Evolutionary conservation across 805 yeast genomes (phyloP).

Genomic region (Myxozyma vanderwaltii): DNA sequence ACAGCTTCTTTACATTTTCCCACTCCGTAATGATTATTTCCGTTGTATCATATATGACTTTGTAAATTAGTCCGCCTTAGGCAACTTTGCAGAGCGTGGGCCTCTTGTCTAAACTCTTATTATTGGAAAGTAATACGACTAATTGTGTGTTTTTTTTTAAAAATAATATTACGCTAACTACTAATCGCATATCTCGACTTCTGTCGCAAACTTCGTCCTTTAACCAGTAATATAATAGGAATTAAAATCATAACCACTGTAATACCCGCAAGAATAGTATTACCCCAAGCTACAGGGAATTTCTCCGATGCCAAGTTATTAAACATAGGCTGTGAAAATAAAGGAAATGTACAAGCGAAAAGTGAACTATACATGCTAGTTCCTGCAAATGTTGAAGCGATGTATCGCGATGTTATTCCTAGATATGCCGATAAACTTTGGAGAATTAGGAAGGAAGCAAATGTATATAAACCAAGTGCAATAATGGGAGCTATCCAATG

Average conservation of each 20-base stretch:
- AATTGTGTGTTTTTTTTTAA: no score
- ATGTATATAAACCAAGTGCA: slow-evolving; percentile 47
- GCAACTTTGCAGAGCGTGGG: no score
- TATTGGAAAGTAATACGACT: no score
- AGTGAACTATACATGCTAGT: slow-evolving; percentile 54
- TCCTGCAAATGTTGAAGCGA: slow-evolving; percentile 64
- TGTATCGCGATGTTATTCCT: slow-evolving; percentile 50
- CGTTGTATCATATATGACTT: no score
- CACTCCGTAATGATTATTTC: no score
- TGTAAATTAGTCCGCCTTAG: no score
- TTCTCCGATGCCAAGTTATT: slow-evolving; percentile 44
- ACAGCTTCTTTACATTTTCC: no score
- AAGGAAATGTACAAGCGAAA: slow-evolving; percentile 62
- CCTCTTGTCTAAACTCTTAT: no score
- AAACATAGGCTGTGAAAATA: slow-evolving; percentile 65
- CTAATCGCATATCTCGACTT: slow-evolving; percentile 42
- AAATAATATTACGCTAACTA: no score
- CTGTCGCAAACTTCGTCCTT: slow-evolving; percentile 43
- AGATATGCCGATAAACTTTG: slow-evolving; percentile 57
- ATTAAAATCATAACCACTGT: slow-evolving; percentile 50
- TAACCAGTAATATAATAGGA: slow-evolving; percentile 48
- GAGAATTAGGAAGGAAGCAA: slow-evolving; percentile 51
- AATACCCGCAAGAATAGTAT: slow-evolving; percentile 52
- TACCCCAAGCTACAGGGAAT: slow-evolving; percentile 65
- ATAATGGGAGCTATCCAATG: slow-evolving; percentile 57